These are phyloP conservation scores for Globisporangium nunn DNA, from an alignment of 352 stramenopile genomes.

Conservation along the genomic window DNA sequence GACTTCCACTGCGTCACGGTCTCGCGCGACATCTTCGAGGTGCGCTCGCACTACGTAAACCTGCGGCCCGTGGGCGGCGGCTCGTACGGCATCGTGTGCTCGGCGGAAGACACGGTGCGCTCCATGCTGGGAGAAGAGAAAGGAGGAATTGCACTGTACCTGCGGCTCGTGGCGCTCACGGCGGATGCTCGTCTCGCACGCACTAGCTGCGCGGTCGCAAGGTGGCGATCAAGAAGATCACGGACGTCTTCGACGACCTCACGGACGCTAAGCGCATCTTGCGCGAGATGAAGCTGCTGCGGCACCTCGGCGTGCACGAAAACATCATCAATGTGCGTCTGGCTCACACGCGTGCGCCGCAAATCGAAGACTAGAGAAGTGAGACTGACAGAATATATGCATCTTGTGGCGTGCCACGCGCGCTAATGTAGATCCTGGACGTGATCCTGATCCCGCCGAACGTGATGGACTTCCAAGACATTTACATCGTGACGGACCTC, in stretches of 20 bases:
- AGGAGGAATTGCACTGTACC: too few relatives aligned
- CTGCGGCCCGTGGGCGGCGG: conserved; percentile 73
- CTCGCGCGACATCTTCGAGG: conserved; percentile 77
- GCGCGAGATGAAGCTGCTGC: conserved; percentile 90
- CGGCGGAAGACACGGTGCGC: conserved; percentile 84
- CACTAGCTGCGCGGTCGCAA: conserved; percentile 70
- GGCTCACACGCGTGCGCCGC: too few relatives aligned
- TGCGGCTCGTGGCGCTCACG: too few relatives aligned
- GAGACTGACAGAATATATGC: too few relatives aligned
- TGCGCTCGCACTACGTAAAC: conserved; percentile 77
- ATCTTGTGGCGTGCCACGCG: too few relatives aligned
- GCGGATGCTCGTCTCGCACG: background rate
- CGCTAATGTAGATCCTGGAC: conserved; percentile 72
- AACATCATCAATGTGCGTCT: conserved; percentile 84
- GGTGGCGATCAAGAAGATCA: conserved; percentile 92
- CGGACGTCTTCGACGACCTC: conserved; percentile 88
- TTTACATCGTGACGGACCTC: conserved; percentile 89
- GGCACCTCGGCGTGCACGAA: conserved; percentile 87
- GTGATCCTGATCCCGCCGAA: conserved; percentile 78
- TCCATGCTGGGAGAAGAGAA: background rate
- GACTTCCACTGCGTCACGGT: conserved; percentile 81
- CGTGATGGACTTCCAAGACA: conserved; percentile 83
- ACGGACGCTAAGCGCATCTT: conserved; percentile 91
- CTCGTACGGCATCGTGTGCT: conserved; percentile 91
- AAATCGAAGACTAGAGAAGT: too few relatives aligned